Evolutionary conservation across 2,329 filamentous ascomycete species (phyloP), one percentile per base, ranked within the genome.

Genomic region (Sarocladiaceae sp.): DNA sequence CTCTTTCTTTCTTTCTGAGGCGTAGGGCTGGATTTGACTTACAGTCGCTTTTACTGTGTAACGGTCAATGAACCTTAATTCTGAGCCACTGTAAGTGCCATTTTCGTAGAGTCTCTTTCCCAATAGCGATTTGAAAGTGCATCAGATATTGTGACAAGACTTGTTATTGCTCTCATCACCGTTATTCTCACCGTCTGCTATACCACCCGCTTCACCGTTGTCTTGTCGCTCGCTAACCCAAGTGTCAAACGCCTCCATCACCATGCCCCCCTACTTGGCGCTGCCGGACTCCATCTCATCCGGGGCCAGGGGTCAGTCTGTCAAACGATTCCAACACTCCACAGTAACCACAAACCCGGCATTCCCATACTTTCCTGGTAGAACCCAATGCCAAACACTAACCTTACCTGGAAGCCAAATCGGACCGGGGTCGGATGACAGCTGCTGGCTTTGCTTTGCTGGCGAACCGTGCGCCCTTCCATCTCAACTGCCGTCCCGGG

Each of bases 221-320:
- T 48, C 44, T 22, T 20, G 44, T 48, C 44, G 17, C 44, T 48
- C 44, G 44, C 44, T 33, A 48, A 28, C 40, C 13, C 17, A 48
- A 26, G 8, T 46, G 26, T 48, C 44, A 48, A 48, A 48, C 44
- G 44, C 44, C 44, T 33, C 26, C 44, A 48, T 48, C 44, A 17
- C 44, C 44, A 33, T 48, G 25, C n/a, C n/a, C 44, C 44, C 44
- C 12, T 31, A 33, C 44, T 48, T 48, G 44, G 44, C 44, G 44
- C 22, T 33, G 13, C 44, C 44, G 44, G 44, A 48, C 44, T 20
- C 17, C 26, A 48, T 33, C 44, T 17, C 25, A 31, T 48, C 44
- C 44, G 44, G 18, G 20, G 44, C n/a, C 44, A 48, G 28, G 44
- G 44, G 40, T 17, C 37, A 4, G 37, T 40, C 37, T 22, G 37